Percentiles rank a stretch among this genome's conserved stretches.
phyloP scores from a whole-genome alignment of 371 early-diverging fungal genomes.

The Mycotypha africana region DNA sequence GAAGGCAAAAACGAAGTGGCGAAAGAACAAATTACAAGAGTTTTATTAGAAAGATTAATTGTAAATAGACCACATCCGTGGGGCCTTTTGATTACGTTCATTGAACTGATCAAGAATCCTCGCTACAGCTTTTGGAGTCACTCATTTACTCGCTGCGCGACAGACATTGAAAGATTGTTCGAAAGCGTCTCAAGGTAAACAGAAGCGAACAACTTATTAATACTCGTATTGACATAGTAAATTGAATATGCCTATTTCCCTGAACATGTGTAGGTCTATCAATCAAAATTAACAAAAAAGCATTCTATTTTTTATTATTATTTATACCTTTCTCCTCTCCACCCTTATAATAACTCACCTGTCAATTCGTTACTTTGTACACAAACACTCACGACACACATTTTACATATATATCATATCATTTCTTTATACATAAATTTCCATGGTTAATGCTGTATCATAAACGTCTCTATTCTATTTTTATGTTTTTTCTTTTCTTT shows the following conservation, averaged over 20 bases:
- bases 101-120: slow-evolving; percentile 93
- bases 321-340: too few relatives aligned
- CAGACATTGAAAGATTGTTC: slow-evolving; percentile 69
- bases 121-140: slow-evolving; percentile 86
- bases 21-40: slow-evolving; percentile 93
- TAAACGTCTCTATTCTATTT: too few relatives aligned
- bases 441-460: too few relatives aligned
- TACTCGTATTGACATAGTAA: not conserved
- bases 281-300: slow-evolving; percentile 1
- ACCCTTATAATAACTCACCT: too few relatives aligned
- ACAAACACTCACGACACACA: too few relatives aligned
- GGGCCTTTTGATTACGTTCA: slow-evolving; percentile 94
- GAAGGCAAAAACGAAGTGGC: slow-evolving; percentile 75
- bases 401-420: too few relatives aligned
- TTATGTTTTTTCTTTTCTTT: too few relatives aligned
- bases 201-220: not conserved
- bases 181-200: slow-evolving; percentile 62
- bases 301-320: too few relatives aligned
- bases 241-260: too few relatives aligned
- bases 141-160: slow-evolving; percentile 64
- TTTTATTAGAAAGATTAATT: slow-evolving; percentile 90
- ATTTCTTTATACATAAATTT: too few relatives aligned
- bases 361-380: too few relatives aligned
- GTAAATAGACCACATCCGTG: slow-evolving; percentile 98
- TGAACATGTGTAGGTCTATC: not conserved